These are phyloP conservation scores for Narthecium ossifragum DNA, from an alignment of 106 monocot genomes.

Conservation along the genomic window DNA sequence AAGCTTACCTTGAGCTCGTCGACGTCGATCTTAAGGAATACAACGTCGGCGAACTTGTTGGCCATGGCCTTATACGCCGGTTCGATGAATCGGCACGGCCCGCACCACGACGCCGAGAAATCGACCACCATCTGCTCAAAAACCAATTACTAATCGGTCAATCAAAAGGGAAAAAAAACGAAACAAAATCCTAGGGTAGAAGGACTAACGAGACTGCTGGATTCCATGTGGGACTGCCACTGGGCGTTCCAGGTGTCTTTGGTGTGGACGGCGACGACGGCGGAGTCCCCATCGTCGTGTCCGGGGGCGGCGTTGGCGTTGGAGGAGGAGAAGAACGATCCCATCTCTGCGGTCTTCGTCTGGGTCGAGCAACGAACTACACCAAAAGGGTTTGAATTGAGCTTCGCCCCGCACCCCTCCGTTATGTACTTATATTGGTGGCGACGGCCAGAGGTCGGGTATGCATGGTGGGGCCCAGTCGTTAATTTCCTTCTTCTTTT, in stretches of 20 bases:
- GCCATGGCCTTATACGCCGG: constrained; percentile 52
- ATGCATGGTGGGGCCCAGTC: no score
- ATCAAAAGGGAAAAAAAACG: background rate
- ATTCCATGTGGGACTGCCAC: constrained; percentile 12
- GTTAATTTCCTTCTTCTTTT: no score
- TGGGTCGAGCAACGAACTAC: no score
- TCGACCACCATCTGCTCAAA: constrained; percentile 48
- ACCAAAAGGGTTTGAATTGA: no score
- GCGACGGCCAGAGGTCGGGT: no score
- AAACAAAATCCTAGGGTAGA: no score
- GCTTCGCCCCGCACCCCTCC: no score
- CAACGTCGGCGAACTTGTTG: constrained; percentile 31
- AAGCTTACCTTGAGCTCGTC: constrained; percentile 55
- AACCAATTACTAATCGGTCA: background rate
- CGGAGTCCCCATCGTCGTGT: background rate
- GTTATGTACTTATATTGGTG: no score
- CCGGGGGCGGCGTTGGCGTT: background rate
- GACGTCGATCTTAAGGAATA: constrained; percentile 68
- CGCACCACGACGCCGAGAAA: constrained; percentile 83
- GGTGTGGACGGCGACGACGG: constrained; percentile 12
- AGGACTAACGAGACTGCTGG: constrained; percentile 3
- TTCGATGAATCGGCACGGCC: constrained; percentile 72
- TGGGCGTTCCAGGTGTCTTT: constrained; percentile 21
- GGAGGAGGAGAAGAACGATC: constrained; percentile 19
- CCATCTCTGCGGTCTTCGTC: constrained; percentile 10